Percentiles rank a stretch among this genome's conserved stretches.
Evolutionary conservation across 148 eudicot genomes (phyloP).

Genomic region (Cornus controversa): DNA sequence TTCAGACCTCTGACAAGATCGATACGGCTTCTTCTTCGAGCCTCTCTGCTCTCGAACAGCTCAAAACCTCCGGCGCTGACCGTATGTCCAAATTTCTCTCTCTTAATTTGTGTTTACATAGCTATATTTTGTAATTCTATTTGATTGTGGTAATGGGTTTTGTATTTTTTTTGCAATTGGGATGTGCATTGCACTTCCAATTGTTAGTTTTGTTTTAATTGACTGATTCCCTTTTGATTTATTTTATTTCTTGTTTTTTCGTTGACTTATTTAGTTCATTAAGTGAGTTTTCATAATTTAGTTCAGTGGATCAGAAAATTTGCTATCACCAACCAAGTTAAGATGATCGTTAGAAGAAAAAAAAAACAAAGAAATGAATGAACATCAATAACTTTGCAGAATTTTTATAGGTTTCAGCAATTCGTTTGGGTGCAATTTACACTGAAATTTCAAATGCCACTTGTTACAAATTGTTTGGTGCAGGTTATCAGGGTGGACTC

Average conservation of each 20-base stretch:
- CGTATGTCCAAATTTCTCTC: constrained; percentile 22
- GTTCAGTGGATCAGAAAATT: neutral
- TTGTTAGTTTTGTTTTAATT: neutral
- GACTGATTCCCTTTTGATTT: neutral
- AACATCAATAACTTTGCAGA: neutral
- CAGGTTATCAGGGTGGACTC: neutral
- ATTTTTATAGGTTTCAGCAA: neutral
- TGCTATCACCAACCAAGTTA: no score
- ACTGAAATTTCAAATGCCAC: neutral
- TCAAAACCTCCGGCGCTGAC: constrained; percentile 56
- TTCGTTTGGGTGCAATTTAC: neutral
- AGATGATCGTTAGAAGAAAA: no score
- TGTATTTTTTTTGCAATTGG: neutral
- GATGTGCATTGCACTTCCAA: neutral
- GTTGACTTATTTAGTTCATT: neutral
- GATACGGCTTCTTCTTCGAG: constrained; percentile 30
- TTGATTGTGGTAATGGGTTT: neutral
- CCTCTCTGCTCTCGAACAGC: constrained; percentile 52
- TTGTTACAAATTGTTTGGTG: no score
- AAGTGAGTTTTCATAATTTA: constrained; percentile 3
- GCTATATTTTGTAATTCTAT: no score
- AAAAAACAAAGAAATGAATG: no score
- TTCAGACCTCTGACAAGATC: constrained; percentile 31
- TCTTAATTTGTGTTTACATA: neutral
- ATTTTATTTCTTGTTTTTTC: neutral